Base-by-base conservation (phyloP, 164 flowering plant genomes). In the Cinnamomum chago region DNA sequence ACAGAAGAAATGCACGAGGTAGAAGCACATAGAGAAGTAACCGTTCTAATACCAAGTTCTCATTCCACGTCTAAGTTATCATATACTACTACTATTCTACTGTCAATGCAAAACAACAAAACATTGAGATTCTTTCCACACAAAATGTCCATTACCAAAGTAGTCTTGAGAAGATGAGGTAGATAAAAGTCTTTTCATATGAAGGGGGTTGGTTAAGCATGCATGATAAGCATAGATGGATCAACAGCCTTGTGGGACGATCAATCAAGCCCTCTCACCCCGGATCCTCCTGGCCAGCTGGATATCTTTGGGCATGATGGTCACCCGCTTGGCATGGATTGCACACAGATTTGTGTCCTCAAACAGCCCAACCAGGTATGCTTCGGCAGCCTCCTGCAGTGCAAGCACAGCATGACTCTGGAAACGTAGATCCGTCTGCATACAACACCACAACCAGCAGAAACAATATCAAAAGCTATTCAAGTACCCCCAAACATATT, bases 211-310 rank as follows among this genome's bases (percentile, higher is more conserved):
- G 47, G 47, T 40, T 40, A 40, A 7, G 28, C 67, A 65, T 65
- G 67, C 17, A 23, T 65, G 67, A 28, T 24, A 28, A 65, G 24
- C 28, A 13, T 13, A 3, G 15, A 23, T 65, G 28, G 17, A n/a
- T 65, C 17, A 65, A 12, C 30, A 67, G 18, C 28, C 17, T 35
- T 0, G 12, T n/a, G 28, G 33, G 70, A 67, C 33, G 50, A 9
- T 40, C 47, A 40, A 65, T 73, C 50, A 74, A 52, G 71, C 86
- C 68, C 92, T 88, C 91, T 86, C 84, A 18, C 73, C 78, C 25
- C 70, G 50, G 33, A 70, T 76, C 65, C 78, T 70, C 28, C 78
- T 25, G 15, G 78, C 74, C 18, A 76, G 50, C 70, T 76, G 73
- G 12, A 76, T 76, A 70, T 76, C 78, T 65, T 76, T 65, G 70